Evolutionary conservation across 1,284 basidiomycete genomes (phyloP), one percentile per base, ranked within the genome.

Genomic region (Phellopilus nigrolimitatus): DNA sequence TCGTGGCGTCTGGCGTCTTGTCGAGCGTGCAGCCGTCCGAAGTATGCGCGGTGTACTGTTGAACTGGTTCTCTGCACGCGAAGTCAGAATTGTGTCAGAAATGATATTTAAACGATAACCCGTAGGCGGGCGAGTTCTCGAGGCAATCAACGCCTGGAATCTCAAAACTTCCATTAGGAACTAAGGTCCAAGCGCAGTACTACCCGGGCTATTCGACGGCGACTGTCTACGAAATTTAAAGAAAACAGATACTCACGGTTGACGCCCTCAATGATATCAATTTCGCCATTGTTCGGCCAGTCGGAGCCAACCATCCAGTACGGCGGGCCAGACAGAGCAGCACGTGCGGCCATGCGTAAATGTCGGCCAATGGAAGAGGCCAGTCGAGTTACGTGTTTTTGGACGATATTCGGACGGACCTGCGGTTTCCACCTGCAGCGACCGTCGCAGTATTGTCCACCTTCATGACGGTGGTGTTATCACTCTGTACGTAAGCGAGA

Each of bases 301-400:
- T 78, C 64, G 4, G 73, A 71, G n/a, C 82, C 83, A 31, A 74
- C 70, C 37, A 42, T 69, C 78, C 66, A 76, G 60, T 75, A 89
- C 21, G n/a, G 90, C 89, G 46, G 89, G 90, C 90, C 90, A 93
- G 37, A 84, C 78, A 39, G 79, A 78, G 65, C 88, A 91, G 0
- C 90, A n/a, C 90, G 60, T 79, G 76, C 1, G 91, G 88, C 82
- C 90, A 88, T 12, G 78, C 67, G 47, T 67, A 70, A 56, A 91
- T 75, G 63, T 93, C 89, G n/a, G 87, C 74, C n/a, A n/a, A 54
- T 94, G 78, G 66, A 92, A 84, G 21, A 94, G 71, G 1, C 89
- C 89, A 17, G 75, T 70, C 27, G 71, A 76, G 65, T n/a, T 82
- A 92, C 7, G 70, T 69, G 58, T 84, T 79, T 61, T 81, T 80